Conservation (phyloP, 345 rosid species). For the Eucalyptus brandiana region DNA sequence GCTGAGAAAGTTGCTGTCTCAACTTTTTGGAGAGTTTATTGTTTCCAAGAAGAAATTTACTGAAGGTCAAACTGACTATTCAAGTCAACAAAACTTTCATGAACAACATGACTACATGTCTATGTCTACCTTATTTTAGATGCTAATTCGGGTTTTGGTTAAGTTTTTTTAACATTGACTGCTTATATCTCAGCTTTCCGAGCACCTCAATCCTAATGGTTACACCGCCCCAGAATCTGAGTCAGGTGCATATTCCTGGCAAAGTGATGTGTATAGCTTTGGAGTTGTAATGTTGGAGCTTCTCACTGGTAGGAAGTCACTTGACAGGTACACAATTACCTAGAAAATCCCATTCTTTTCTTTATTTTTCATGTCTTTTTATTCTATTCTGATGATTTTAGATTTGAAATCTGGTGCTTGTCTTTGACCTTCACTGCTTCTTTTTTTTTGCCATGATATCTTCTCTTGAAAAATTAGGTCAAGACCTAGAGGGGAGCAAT, state of each 20-base stretch:
- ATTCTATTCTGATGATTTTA: background rate
- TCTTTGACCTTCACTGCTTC: background rate
- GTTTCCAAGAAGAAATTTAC: background rate
- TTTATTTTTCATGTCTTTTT: background rate
- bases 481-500: conserved; percentile 66
- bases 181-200: conserved; percentile 27
- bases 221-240: conserved; percentile 74
- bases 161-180: background rate
- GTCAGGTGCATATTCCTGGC: conserved; percentile 69
- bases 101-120: background rate
- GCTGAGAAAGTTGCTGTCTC: background rate
- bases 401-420: background rate
- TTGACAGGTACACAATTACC: conserved; percentile 43
- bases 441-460: background rate
- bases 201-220: conserved; percentile 22
- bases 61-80: background rate
- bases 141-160: background rate
- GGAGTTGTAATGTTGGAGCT: conserved; percentile 96
- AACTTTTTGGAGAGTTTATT: background rate
- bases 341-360: background rate
- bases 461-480: conserved; percentile 21
- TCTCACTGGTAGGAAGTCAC: conserved; percentile 71
- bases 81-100: background rate
- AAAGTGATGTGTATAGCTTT: conserved; percentile 87
- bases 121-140: background rate